Conservation (phyloP, 192 early-diverging fungal genomes). For the Backusella tarrabulga region DNA sequence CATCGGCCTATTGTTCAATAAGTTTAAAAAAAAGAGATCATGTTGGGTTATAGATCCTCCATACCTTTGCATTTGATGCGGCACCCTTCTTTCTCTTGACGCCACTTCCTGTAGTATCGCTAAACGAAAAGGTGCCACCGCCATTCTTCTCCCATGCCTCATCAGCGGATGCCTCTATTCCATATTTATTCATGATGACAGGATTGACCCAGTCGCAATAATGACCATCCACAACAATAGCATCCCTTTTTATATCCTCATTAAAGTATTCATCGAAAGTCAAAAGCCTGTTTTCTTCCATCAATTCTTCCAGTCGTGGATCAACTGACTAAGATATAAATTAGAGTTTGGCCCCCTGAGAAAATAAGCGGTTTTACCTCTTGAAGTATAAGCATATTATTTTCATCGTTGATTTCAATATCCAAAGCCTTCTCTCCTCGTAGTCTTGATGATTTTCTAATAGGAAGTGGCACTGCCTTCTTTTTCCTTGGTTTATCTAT, state of each 20-base stretch:
- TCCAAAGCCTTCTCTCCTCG: conserved; percentile 33
- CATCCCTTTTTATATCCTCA: conserved; percentile 41
- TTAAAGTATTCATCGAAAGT: conserved; percentile 60
- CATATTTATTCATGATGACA: conserved; percentile 55
- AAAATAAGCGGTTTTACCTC: not conserved
- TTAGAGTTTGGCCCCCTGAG: not conserved
- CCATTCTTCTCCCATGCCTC: conserved; percentile 79
- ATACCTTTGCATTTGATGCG: conserved; percentile 28
- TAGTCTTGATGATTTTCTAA: conserved; percentile 37
- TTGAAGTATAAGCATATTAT: conserved; percentile 27
- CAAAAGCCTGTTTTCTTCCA: conserved; percentile 44
- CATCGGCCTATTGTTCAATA: conserved; percentile 26
- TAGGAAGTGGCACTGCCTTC: not conserved
- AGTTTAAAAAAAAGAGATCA: too few relatives aligned
- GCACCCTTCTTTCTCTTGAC: conserved; percentile 21
- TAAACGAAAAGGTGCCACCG: conserved; percentile 71
- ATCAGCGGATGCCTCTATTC: conserved; percentile 55
- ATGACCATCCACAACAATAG: conserved; percentile 64
- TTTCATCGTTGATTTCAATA: conserved; percentile 33
- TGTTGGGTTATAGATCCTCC: too few relatives aligned
- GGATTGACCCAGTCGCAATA: conserved; percentile 66
- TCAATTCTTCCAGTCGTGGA: conserved; percentile 16
- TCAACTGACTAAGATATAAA: not conserved
- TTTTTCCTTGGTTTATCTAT: not conserved
- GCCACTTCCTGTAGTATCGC: conserved; percentile 58